Percentiles rank a stretch among this genome's conserved stretches.
Evolutionary conservation across 2,329 filamentous ascomycete genomes (phyloP).

Genomic region (Aspergillus unguis): DNA sequence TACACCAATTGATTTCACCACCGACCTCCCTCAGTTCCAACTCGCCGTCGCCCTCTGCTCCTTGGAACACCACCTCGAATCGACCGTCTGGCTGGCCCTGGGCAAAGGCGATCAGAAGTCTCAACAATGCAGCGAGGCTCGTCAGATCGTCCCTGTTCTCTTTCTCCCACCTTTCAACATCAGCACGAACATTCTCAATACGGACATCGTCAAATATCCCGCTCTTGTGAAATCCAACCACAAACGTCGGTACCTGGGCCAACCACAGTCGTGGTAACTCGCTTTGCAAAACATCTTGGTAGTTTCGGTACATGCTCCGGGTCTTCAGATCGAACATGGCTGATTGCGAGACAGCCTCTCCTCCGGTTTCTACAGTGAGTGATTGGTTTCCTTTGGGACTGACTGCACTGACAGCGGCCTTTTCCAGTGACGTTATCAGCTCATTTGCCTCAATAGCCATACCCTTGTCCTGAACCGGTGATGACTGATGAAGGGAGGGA

Average conservation of each 20-base stretch:
- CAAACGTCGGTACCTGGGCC: constrained; percentile 50
- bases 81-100: constrained; percentile 1
- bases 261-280: constrained; percentile 50
- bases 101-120: constrained; percentile 22
- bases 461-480: not conserved
- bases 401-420: not conserved
- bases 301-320: constrained; percentile 35
- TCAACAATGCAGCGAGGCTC: constrained; percentile 19
- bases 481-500: constrained; percentile 7
- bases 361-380: constrained; percentile 23
- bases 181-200: constrained; percentile 36
- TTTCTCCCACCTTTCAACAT: constrained; percentile 43
- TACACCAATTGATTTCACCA: not conserved
- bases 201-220: constrained; percentile 44
- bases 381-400: not conserved
- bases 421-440: constrained; percentile 4
- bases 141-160: constrained; percentile 29
- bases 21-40: constrained; percentile 8
- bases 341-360: constrained; percentile 32
- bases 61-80: not conserved
- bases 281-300: constrained; percentile 37
- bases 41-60: not conserved
- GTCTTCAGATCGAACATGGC: constrained; percentile 56
- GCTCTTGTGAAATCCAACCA: constrained; percentile 50
- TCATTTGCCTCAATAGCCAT: not conserved